Evolutionary conservation across 2,329 filamentous ascomycete species (phyloP).

Genomic region (Botrytis hyacinthi): DNA sequence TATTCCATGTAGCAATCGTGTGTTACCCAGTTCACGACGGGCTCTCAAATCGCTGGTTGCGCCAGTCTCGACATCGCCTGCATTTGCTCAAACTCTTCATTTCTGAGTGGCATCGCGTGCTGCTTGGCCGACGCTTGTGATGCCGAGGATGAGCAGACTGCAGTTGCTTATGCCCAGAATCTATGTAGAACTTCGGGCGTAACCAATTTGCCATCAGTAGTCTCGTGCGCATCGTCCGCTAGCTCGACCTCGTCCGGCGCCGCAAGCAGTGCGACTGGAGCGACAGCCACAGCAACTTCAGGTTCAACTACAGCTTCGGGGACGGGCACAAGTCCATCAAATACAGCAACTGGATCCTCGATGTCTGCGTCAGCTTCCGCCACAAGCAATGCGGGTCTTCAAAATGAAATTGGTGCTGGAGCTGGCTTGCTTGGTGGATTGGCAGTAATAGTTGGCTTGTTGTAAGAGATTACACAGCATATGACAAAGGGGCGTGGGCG

Average conservation of each 20-base stretch:
- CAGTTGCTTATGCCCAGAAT: conserved; percentile 38
- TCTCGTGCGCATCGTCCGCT: conserved; percentile 25
- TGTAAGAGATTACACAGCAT: conserved; percentile 24
- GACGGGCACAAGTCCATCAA: neutral
- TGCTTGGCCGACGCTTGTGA: conserved; percentile 48
- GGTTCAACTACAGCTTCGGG: neutral
- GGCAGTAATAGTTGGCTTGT: conserved; percentile 29
- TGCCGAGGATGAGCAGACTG: conserved; percentile 41
- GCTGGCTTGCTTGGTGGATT: conserved; percentile 32
- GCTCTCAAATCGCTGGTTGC: conserved; percentile 44
- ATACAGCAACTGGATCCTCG: neutral
- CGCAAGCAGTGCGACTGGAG: conserved; percentile 4
- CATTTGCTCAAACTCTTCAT: conserved; percentile 47
- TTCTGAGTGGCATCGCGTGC: conserved; percentile 49
- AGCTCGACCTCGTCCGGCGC: conserved; percentile 13
- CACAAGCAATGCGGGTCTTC: conserved; percentile 26
- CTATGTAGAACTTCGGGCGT: conserved; percentile 41
- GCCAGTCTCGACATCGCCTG: conserved; percentile 45
- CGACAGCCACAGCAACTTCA: neutral
- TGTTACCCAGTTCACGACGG: conserved; percentile 39
- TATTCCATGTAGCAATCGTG: conserved; percentile 36
- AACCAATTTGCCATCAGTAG: conserved; percentile 31
- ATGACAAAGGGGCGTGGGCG: neutral
- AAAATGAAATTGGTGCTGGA: conserved; percentile 29
- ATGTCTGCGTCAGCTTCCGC: conserved; percentile 25